Base-by-base conservation (phyloP, 805 yeast genomes). In the Teunomyces atbi region DNA sequence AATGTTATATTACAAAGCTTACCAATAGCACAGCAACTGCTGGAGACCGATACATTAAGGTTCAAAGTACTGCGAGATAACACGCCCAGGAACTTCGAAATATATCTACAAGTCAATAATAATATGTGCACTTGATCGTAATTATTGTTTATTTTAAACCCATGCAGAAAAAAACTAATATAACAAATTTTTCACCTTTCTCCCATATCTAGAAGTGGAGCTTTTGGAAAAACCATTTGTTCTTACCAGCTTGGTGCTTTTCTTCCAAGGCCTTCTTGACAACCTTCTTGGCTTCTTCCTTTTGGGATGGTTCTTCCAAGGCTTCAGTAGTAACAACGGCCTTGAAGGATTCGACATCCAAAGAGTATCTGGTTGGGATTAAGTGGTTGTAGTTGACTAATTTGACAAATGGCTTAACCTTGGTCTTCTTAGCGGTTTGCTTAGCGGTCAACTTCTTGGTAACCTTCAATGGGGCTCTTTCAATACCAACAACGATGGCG, bases 161-260 rank as follows among this genome's bases (percentile, higher is more conserved):
- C 64, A 58, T 57, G 61, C 60, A 52, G 51, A 46, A 45, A 47
- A 49, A 48, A 44, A 54, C 54, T 52, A 56, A 54, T 54, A 51
- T 55, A 54, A 54, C 54, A 55, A 50, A 50, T 54, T 51, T 52
- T 50, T 34, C 34, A 35, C 33, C 28, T 23, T 49, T 45, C 49
- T 52, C 53, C 52, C 48, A 42, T 45, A 37, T 48, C 83, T 87
- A 89, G 81, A 89, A 89, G 80, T 86, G 84, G 74, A 89, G 86
- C 82, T 94, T 94, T 78, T 96, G 84, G 91, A 94, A 94, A 84
- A 94, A 94, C 99, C 99, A 94, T 82, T 90, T 91, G 91, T 92
- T 92, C 87, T 94, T 90, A 76, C 99, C 99, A 73, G 97, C 89
- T 77, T 88, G 95, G 84, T 92, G 96, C 84, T 90, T 89, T 82